These are phyloP conservation scores for Ettlia oleoabundans DNA, from an alignment of 139 green algal genomes.

Conservation along the genomic window DNA sequence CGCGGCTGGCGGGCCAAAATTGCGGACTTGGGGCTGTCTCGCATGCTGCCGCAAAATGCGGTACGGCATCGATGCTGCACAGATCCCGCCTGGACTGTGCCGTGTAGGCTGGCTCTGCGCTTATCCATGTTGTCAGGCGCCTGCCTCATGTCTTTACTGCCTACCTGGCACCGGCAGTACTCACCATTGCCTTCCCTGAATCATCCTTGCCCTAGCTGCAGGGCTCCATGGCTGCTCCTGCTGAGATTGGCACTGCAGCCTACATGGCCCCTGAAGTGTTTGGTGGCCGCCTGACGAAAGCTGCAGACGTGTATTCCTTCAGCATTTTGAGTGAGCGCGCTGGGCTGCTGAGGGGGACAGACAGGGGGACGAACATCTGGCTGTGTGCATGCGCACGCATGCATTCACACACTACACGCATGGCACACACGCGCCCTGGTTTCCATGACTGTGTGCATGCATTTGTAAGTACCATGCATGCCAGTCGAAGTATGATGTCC, in stretches of 20 bases:
- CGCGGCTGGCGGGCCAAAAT: neutral
- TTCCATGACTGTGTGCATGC: too few relatives aligned
- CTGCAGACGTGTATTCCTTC: neutral
- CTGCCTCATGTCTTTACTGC: neutral
- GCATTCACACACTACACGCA: too few relatives aligned
- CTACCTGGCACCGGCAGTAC: neutral
- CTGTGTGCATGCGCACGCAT: too few relatives aligned
- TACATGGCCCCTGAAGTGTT: neutral
- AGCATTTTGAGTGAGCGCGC: neutral
- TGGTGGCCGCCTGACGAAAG: neutral
- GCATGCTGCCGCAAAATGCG: neutral
- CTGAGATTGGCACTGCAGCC: neutral
- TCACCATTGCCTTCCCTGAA: neutral
- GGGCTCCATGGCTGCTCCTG: neutral
- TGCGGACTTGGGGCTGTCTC: neutral
- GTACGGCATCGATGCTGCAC: neutral
- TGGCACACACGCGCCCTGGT: too few relatives aligned
- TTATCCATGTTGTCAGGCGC: neutral
- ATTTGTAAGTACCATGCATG: too few relatives aligned
- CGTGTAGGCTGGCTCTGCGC: neutral
- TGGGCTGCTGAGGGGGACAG: too few relatives aligned
- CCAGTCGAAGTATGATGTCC: too few relatives aligned
- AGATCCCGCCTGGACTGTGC: neutral
- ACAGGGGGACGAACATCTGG: too few relatives aligned
- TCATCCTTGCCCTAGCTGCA: neutral